These are phyloP conservation scores for Rhizopogon vinicolor DNA, from an alignment of 768 basidiomycete genomes.

Conservation along the genomic window DNA sequence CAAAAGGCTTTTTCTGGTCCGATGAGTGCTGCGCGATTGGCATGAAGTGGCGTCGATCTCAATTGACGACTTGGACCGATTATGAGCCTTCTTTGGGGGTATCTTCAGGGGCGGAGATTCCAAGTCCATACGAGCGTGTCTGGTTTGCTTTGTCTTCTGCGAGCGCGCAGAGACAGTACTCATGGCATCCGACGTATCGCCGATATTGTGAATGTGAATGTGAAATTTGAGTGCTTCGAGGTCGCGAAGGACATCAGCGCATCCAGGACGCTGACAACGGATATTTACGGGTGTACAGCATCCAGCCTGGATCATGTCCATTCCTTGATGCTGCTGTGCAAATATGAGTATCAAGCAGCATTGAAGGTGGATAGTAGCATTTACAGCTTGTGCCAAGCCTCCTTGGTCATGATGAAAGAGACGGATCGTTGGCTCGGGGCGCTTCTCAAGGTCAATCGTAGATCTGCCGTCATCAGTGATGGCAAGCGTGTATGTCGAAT, in stretches of 20 bases:
- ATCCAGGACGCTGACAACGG: constrained; percentile 41
- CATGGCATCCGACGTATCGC: constrained; percentile 20
- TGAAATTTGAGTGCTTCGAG: constrained; percentile 46
- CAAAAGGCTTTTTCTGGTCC: not conserved
- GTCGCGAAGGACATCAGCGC: constrained; percentile 36
- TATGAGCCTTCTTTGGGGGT: constrained; percentile 5
- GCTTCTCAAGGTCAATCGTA: constrained; percentile 27
- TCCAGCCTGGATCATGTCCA: constrained; percentile 20
- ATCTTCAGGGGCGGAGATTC: not conserved
- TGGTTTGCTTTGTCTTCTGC: not conserved
- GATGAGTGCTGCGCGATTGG: not conserved
- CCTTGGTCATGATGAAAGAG: constrained; percentile 31
- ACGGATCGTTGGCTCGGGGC: constrained; percentile 26
- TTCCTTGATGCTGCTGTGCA: constrained; percentile 19
- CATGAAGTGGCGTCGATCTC: not conserved
- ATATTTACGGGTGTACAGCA: constrained; percentile 29
- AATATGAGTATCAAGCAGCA: not conserved
- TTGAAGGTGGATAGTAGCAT: constrained; percentile 13
- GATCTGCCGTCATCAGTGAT: constrained; percentile 7
- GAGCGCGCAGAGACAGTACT: not conserved
- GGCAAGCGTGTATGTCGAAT: constrained; percentile 21
- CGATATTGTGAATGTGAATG: constrained; percentile 53
- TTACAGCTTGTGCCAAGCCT: constrained; percentile 35
- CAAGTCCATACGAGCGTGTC: not conserved
- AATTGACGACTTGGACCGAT: constrained; percentile 13